A percentile compares a stretch with the other conserved stretches of the same genome.
phyloP scores from a whole-genome alignment of 495 filamentous ascomycete species.

The Articulospora tetracladia region DNA sequence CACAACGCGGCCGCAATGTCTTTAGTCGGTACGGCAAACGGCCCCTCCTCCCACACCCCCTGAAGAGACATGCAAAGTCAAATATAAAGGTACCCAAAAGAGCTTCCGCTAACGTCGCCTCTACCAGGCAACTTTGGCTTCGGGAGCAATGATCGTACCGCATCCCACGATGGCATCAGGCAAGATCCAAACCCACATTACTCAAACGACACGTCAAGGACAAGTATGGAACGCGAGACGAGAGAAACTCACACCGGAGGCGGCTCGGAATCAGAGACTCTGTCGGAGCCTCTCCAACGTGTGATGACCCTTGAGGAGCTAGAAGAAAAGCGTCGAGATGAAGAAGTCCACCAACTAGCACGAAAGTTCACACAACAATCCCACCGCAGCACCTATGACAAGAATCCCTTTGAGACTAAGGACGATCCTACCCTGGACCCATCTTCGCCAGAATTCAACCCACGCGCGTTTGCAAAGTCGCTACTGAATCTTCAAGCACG shows the following conservation, averaged over 20 bases:
- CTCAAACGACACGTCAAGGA: background rate
- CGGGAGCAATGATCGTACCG: background rate
- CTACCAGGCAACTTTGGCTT: background rate
- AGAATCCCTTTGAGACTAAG: conserved; percentile 5
- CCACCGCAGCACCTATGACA: conserved; percentile 9
- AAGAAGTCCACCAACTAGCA: conserved; percentile 9
- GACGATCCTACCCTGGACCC: conserved; percentile 10
- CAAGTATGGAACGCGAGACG: background rate
- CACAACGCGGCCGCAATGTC: background rate
- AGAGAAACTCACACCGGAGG: background rate
- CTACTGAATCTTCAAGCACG: conserved; percentile 39
- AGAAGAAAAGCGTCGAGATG: conserved; percentile 7
- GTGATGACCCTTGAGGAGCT: conserved; percentile 1
- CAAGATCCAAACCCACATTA: background rate
- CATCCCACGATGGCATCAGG: background rate
- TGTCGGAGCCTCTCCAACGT: background rate
- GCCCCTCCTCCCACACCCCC: no score
- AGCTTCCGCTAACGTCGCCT: no score
- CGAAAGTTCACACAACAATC: conserved; percentile 9
- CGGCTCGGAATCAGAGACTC: background rate
- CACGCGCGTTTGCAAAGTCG: conserved; percentile 51
- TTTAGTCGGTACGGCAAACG: background rate
- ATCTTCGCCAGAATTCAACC: conserved; percentile 38
- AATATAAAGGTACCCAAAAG: no score
- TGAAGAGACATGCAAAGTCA: no score